A percentile compares a stretch with the other conserved stretches of the same genome.
Evolutionary conservation across 1,139 yeast species (phyloP).

Genomic region (Protomyces inouyei): DNA sequence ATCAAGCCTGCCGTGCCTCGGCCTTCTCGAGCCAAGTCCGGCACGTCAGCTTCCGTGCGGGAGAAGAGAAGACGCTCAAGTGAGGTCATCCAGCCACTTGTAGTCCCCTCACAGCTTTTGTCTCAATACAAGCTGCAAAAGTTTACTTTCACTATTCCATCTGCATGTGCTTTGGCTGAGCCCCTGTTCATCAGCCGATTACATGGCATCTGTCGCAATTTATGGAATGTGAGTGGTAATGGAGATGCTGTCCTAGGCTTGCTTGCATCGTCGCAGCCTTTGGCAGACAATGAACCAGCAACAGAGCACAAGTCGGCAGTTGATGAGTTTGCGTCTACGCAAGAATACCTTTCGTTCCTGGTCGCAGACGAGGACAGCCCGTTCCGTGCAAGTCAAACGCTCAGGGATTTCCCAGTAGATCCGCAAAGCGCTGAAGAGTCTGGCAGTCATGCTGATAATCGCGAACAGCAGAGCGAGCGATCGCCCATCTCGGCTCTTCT

Average conservation of each 20-base stretch:
- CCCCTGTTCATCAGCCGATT: background rate
- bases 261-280: background rate
- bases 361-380: background rate
- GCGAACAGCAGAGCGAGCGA: background rate
- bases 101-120: background rate
- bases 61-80: background rate
- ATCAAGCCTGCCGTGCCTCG: background rate
- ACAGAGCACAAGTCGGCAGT: background rate
- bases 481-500: background rate
- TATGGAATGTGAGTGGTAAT: background rate
- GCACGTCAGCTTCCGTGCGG: background rate
- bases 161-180: background rate
- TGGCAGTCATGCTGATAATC: background rate
- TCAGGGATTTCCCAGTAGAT: background rate
- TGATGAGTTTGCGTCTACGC: background rate
- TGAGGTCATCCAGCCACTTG: background rate
- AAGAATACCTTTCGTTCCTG: background rate
- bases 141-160: background rate
- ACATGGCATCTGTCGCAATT: background rate
- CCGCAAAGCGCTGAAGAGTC: background rate
- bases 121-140: background rate
- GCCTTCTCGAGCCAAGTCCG: background rate
- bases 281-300: background rate
- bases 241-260: background rate
- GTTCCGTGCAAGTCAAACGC: background rate